phyloP scores from a whole-genome alignment of 768 basidiomycete species.

The Daedalea quercina region DNA sequence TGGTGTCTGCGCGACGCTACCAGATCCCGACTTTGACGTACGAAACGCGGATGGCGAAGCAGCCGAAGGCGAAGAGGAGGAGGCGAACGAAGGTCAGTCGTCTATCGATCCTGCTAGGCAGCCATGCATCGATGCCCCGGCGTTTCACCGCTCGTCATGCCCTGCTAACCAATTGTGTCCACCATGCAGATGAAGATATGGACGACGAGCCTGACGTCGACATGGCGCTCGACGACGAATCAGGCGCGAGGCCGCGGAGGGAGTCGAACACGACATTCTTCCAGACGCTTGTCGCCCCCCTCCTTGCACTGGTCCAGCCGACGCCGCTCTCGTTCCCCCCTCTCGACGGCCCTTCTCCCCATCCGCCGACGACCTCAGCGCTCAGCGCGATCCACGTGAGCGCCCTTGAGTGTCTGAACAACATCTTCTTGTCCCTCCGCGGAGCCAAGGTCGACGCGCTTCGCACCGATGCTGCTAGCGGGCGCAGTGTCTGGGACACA shows the following conservation, averaged over 20 bases:
- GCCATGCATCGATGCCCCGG: conserved; percentile 22
- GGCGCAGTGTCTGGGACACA: conserved; percentile 52
- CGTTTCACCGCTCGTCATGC: conserved; percentile 18
- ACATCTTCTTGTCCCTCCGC: conserved; percentile 69
- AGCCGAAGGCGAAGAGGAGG: conserved; percentile 30
- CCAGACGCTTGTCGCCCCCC: conserved; percentile 58
- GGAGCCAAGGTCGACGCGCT: conserved; percentile 21
- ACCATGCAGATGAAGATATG: conserved; percentile 30
- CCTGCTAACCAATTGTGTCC: conserved; percentile 5
- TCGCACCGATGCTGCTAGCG: conserved; percentile 26
- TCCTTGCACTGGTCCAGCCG: conserved; percentile 65
- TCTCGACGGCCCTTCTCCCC: conserved; percentile 55
- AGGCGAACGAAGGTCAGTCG: conserved; percentile 29
- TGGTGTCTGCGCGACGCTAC: conserved; percentile 80
- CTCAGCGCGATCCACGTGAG: conserved; percentile 79
- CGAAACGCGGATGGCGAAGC: conserved; percentile 25
- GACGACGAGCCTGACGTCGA: conserved; percentile 23
- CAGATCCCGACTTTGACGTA: conserved; percentile 51
- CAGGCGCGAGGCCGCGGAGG: not conserved
- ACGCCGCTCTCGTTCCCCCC: conserved; percentile 82
- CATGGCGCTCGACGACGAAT: conserved; percentile 19
- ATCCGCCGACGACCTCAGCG: conserved; percentile 85
- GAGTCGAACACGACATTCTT: conserved; percentile 31
- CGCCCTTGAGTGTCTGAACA: conserved; percentile 86
- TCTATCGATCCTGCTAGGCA: not conserved